Percentiles rank a stretch among this genome's conserved stretches.
phyloP scores from a whole-genome alignment of 2,329 filamentous ascomycete species.

The Rutstroemia sp. region DNA sequence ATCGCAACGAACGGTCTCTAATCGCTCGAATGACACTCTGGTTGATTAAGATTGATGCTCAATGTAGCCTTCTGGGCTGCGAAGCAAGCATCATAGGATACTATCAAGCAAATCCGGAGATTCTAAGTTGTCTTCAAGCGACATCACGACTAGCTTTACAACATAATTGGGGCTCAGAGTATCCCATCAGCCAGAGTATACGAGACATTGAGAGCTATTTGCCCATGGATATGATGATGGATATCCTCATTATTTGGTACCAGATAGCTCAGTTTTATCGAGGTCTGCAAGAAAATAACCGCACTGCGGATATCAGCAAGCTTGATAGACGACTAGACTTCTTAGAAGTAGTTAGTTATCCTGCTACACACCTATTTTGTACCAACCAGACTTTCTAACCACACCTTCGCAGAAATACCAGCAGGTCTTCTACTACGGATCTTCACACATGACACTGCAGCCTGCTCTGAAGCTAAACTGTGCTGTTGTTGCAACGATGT shows the following conservation, averaged over 20 bases:
- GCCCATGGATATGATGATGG: constrained; percentile 15
- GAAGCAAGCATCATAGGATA: constrained; percentile 8
- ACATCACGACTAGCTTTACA: constrained; percentile 11
- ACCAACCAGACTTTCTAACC: not conserved
- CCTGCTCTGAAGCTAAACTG: constrained; percentile 14
- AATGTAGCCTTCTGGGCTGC: constrained; percentile 13
- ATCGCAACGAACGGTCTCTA: constrained; percentile 4
- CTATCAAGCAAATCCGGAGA: constrained; percentile 7
- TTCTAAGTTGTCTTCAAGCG: constrained; percentile 3
- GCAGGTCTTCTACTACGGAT: constrained; percentile 10
- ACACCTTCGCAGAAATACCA: not conserved
- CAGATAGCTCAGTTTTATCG: not conserved
- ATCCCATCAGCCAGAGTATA: constrained; percentile 13
- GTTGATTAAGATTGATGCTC: constrained; percentile 13
- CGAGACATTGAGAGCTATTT: constrained; percentile 13
- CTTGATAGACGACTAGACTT: not conserved
- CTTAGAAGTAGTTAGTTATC: not conserved
- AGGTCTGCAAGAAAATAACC: not conserved
- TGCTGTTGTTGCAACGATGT: constrained; percentile 10
- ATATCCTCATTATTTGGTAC: constrained; percentile 8
- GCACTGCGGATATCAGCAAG: not conserved
- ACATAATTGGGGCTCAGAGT: constrained; percentile 11
- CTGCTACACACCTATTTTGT: not conserved
- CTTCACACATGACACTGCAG: constrained; percentile 11
- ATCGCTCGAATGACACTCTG: constrained; percentile 11